These are phyloP conservation scores for Trametes polyzona DNA, from an alignment of 1,284 basidiomycete genomes.

Conservation along the genomic window DNA sequence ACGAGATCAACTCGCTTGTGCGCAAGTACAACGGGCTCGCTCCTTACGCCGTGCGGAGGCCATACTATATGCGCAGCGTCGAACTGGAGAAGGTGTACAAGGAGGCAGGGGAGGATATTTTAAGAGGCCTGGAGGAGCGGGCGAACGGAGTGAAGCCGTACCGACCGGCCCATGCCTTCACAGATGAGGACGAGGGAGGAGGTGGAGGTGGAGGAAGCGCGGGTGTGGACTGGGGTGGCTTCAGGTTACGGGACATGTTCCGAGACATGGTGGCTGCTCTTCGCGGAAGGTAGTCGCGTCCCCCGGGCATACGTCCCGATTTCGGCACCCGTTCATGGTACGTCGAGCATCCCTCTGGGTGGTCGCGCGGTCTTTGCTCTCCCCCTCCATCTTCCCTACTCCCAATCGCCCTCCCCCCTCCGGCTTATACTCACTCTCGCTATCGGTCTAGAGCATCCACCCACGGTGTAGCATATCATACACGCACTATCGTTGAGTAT, in stretches of 20 bases:
- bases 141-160: slow-evolving; percentile 6
- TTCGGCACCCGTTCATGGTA: too few species aligned
- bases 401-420: too few species aligned
- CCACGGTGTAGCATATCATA: not conserved
- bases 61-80: slow-evolving; percentile 55
- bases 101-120: slow-evolving; percentile 56
- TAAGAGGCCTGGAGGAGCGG: slow-evolving; percentile 45
- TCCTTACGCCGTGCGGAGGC: slow-evolving; percentile 71
- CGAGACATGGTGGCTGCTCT: slow-evolving; percentile 32
- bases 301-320: too few species aligned
- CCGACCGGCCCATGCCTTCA: slow-evolving; percentile 14
- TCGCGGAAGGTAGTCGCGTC: slow-evolving; percentile 17
- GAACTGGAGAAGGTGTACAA: slow-evolving; percentile 66
- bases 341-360: too few species aligned
- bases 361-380: too few species aligned
- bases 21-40: slow-evolving; percentile 82
- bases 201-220: not conserved
- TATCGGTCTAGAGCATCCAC: not conserved
- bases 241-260: slow-evolving; percentile 31
- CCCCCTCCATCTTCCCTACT: too few species aligned
- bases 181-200: slow-evolving; percentile 5
- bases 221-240: slow-evolving; percentile 4
- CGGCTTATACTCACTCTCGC: not conserved
- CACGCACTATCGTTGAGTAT: not conserved
- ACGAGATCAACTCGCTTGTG: slow-evolving; percentile 75